Evolutionary conservation across 208 protist species (phyloP), one percentile per base, ranked within the genome.

Genomic region (Trypanosoma rangeli): DNA sequence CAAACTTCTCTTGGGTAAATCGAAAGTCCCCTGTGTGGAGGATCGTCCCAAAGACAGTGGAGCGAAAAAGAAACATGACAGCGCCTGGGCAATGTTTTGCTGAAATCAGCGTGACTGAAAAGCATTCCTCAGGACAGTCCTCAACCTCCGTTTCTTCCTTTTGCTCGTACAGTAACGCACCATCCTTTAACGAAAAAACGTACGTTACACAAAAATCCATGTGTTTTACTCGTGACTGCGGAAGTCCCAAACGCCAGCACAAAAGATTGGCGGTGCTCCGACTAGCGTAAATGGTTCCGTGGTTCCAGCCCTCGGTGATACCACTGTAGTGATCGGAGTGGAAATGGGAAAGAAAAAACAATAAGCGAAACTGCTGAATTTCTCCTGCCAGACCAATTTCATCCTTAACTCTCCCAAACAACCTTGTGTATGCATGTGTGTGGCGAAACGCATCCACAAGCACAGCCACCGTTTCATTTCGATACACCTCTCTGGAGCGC

Each of bases 11-110:
- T 59, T 89, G 49, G 9, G 49, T 88, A 60, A 90, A 98, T n/a
- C 95, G 83, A 73, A 98, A 97, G 72, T 98, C 95, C 42, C 95
- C 95, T 0, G 92, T 97, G 71, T 98, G 95, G 24, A 98, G 60
- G 33, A 95, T 80, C 28, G 68, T 83, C 20, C 85, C 84, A 48
- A 87, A 85, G 2, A 66, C 39, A 7, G 73, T 33, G 12, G 80
- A 88, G 8, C 71, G 60, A 67, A 98, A 95, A 5, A 98, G 56
- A 73, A 98, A 78, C 83, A 98, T 95, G 18, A 81, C 91, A 5
- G 94, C 79, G 13, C 90, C 94, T 2, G 95, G 95, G 74, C 94
- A 97, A 82, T 98, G 95, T 67, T 97, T 97, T 0, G 95, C 93
- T 26, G 89, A 79, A 5, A 98, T 70, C 46, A 90, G 65, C 7